These are phyloP conservation scores for Lodderomyces theae DNA, from an alignment of 1,139 yeast species.

Conservation along the genomic window DNA sequence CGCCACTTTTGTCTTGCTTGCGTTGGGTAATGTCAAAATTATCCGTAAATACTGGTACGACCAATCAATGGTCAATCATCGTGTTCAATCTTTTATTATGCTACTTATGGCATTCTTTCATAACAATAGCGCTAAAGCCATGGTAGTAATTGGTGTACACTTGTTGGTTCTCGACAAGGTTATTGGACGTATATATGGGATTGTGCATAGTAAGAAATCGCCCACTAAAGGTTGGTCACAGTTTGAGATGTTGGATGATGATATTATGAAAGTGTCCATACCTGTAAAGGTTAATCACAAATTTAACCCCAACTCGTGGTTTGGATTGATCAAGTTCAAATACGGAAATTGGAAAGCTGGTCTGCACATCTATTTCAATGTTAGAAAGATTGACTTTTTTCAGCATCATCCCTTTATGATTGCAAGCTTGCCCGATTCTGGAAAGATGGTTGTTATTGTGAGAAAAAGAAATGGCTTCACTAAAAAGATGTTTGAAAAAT, in stretches of 20 bases:
- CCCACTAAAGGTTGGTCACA: conserved; percentile 42
- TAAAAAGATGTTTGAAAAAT: conserved; percentile 25
- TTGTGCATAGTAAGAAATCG: conserved; percentile 31
- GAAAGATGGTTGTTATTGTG: conserved; percentile 39
- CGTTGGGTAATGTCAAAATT: conserved; percentile 36
- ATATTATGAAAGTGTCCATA: conserved; percentile 39
- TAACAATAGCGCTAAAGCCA: conserved; percentile 32
- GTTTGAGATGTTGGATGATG: conserved; percentile 41
- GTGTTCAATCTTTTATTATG: conserved; percentile 43
- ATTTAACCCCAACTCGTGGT: conserved; percentile 26
- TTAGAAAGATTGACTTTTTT: conserved; percentile 32
- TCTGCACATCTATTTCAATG: conserved; percentile 43
- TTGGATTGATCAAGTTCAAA: conserved; percentile 31
- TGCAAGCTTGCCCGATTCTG: conserved; percentile 34
- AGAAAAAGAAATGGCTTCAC: conserved; percentile 46
- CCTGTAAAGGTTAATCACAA: conserved; percentile 26
- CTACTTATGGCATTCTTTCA: conserved; percentile 45
- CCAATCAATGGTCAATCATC: conserved; percentile 43
- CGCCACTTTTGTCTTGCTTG: conserved; percentile 34
- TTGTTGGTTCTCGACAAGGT: conserved; percentile 45
- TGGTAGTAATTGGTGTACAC: conserved; percentile 44
- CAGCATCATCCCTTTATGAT: conserved; percentile 53
- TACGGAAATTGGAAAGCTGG: conserved; percentile 49
- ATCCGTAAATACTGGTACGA: conserved; percentile 44
- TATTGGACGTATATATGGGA: conserved; percentile 26